Base-by-base conservation (phyloP, 2,329 filamentous ascomycete genomes). In the Geosmithia putterillii region DNA sequence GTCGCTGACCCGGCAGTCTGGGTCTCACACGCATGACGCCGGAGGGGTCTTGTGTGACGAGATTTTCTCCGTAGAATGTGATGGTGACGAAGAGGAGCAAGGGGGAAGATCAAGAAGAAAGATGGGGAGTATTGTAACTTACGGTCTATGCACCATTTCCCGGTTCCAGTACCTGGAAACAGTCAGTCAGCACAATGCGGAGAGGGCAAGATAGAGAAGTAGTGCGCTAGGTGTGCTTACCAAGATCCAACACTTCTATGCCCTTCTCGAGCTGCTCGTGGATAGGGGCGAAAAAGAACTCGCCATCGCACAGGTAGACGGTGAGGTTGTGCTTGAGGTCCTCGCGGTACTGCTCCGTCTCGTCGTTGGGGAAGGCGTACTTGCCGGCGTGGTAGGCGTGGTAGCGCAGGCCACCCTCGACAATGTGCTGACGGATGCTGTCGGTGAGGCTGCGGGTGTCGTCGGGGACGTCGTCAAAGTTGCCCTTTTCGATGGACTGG, bases 71-170 rank as follows among this genome's bases (percentile, higher is more conserved):
- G 18, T 17, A 4, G 5, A n/a, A 20, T 38, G 7, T 12, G 19
- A n/a, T 36, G 34, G 15, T 15, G 34, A 7, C 5, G 18, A 9
- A 7, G 15, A 20, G 7, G 35, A 20, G 35, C 4, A 25, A 18
- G 40, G 9, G n/a, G 40, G 40, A n/a, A 28, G 19, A 21, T 19
- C 14, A 5, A 36, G 36, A 17, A 17, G 20, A 44, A 8, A 39
- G 12, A 32, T 3, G 15, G 15, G 22, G 19, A n/a, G n/a, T n/a
- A 17, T 41, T 21, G 8, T 34, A 41, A 62, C 70, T 61, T 55
- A 72, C 70, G 53, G 47, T 73, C 65, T 39, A 71, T 62, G 38
- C 64, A 66, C 70, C 70, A 74, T 45, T 65, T 66, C 2, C 70
- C 70, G 9, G 69, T 73, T 10, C 70, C 70, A 5, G 70, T 73